Conservation (phyloP, 441 rosid species). For the Bruguiera hainesii region DNA sequence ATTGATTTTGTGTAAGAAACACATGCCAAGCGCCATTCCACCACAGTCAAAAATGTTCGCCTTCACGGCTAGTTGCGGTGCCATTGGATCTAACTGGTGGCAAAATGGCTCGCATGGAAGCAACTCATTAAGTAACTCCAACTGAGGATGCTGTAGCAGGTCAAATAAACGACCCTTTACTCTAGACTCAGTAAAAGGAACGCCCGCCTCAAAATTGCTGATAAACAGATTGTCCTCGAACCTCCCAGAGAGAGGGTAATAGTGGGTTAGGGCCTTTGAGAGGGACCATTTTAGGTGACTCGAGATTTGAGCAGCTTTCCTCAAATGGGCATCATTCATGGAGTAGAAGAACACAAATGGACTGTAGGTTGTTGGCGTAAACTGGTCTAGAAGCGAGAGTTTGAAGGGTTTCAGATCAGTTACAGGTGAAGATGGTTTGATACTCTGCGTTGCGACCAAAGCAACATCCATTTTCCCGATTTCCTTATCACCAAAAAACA, state of each 20-base stretch:
- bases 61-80: slow-evolving; percentile 15
- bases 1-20: slow-evolving; percentile 17
- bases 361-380: not conserved
- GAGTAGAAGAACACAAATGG: not conserved
- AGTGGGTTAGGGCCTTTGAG: not conserved
- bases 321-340: not conserved
- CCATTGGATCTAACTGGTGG: not conserved
- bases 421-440: slow-evolving; percentile 5
- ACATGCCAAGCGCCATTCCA: slow-evolving; percentile 21
- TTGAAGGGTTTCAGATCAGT: slow-evolving; percentile 2
- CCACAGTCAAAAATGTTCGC: slow-evolving; percentile 19
- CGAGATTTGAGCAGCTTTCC: not conserved
- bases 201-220: slow-evolving; percentile 9
- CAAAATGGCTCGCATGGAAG: too few relatives aligned
- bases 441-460: not conserved
- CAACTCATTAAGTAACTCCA: slow-evolving; percentile 4
- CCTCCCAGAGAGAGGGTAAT: slow-evolving; percentile 1
- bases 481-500: too few relatives aligned
- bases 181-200: not conserved
- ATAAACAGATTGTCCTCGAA: not conserved
- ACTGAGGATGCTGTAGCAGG: not conserved
- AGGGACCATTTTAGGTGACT: slow-evolving; percentile 1
- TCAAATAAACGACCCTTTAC: not conserved
- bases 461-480: not conserved
- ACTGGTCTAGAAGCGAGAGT: slow-evolving; percentile 4